Base-by-base conservation (phyloP, 2,329 filamentous ascomycete genomes). In the Dryadomyces quercivorus region DNA sequence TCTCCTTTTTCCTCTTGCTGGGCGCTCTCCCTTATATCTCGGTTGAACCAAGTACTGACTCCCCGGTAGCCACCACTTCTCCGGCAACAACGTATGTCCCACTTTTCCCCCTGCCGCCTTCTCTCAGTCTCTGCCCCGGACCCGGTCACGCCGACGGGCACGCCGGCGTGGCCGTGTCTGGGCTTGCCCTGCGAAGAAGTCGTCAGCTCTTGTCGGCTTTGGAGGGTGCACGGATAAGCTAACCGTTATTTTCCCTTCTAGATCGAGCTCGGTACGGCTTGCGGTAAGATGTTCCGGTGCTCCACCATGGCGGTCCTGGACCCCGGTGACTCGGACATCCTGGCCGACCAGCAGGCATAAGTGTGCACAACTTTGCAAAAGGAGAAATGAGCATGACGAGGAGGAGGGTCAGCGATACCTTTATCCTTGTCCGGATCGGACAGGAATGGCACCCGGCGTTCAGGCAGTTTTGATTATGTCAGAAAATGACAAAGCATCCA, bases 201-300 rank as follows among this genome's bases (percentile, higher is more conserved):
- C 84, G 78, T 69, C 66, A 49, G 46, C 44, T 38, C 65, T n/a
- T 65, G 56, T 56, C 76, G 84, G 82, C 88, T 93, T 93, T 87
- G 88, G 89, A 94, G 89, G 89, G 88, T 84, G 75, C 68, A 72
- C 65, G 69, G 65, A 57, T 61, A 66, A 62, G 71, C 81, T 85
- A 76, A 85, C 80, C 68, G 15, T 18, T 16, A 5, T 59, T 61
- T 59, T 57, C 69, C 72, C 73, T 40, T 44, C 16, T 44, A 97
- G 91, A 96, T 97, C 71, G 93, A 97, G 80, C 82, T 98, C 64
- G 93, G 93, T 69, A 97, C 91, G 70, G 91, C 90, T 65, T 96
- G 91, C 78, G 93, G 93, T 81, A 97, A 97, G 81, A 86, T 98
- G 71, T 98, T 95, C 61, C 84, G 90, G 66, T 95, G 88, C 84